Conservation (phyloP, 2,329 filamentous ascomycete species). For the Albifimbria verrucaria region DNA sequence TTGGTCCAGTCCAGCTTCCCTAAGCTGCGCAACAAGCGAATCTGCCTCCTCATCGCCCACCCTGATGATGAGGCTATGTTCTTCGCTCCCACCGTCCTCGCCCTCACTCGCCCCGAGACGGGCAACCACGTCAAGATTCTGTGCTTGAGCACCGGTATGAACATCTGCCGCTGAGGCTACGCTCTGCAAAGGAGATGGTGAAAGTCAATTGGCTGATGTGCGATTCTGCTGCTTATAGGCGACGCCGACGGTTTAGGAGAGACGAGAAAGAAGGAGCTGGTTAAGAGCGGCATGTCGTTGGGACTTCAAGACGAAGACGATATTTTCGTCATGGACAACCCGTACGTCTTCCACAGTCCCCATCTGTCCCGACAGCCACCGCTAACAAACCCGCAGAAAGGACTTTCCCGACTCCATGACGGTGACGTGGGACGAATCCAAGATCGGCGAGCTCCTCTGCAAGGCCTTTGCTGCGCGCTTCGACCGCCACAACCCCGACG, state of each 20-base stretch:
- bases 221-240: constrained; percentile 45
- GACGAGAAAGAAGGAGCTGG: constrained; percentile 77
- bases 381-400: constrained; percentile 19
- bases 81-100: constrained; percentile 84
- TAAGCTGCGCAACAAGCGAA: constrained; percentile 73
- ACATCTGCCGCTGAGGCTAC: neutral
- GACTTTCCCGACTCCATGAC: constrained; percentile 92
- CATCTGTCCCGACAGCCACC: neutral
- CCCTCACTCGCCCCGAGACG: constrained; percentile 73
- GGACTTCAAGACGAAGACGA: constrained; percentile 74
- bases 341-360: constrained; percentile 40
- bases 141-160: constrained; percentile 77
- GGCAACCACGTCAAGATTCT: constrained; percentile 93
- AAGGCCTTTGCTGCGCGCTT: constrained; percentile 70
- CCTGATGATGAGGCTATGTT: constrained; percentile 99
- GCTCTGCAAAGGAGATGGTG: no score
- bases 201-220: constrained; percentile 14
- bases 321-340: constrained; percentile 80
- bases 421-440: constrained; percentile 66
- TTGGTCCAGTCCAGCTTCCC: constrained; percentile 56
- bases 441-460: constrained; percentile 68
- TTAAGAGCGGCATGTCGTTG: constrained; percentile 73
- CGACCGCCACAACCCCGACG: constrained; percentile 28
- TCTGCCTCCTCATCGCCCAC: constrained; percentile 91
- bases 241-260: constrained; percentile 85